phyloP scores from a whole-genome alignment of 495 filamentous ascomycete species.

The Mytilinidion resinicola region DNA sequence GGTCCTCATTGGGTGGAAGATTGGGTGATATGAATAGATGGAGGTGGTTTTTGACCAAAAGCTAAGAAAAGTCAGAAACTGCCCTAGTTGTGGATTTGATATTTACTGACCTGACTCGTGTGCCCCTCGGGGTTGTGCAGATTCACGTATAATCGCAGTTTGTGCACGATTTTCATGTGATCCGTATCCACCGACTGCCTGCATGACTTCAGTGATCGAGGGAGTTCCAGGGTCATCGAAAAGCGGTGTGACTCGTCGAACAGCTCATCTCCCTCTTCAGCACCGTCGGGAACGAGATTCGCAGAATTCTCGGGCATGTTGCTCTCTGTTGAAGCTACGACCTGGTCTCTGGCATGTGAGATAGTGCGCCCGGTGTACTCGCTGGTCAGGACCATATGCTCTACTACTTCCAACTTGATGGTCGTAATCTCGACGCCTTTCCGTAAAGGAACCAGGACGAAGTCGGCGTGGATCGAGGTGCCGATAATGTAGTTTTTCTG shows the following conservation, averaged over 20 bases:
- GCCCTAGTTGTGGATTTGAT: neutral
- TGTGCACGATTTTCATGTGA: conserved; percentile 82
- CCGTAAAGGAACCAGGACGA: conserved; percentile 72
- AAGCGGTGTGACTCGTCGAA: conserved; percentile 72
- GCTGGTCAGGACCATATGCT: conserved; percentile 42
- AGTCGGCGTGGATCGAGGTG: conserved; percentile 69
- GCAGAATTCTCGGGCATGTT: conserved; percentile 41
- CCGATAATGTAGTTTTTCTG: conserved; percentile 90
- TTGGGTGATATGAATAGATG: conserved; percentile 91
- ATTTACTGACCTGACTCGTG: conserved; percentile 54
- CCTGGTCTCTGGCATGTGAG: conserved; percentile 16
- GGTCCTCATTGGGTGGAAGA: conserved; percentile 73
- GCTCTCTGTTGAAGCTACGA: conserved; percentile 30
- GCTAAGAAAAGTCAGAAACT: neutral
- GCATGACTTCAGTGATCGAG: conserved; percentile 69
- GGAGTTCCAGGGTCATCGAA: conserved; percentile 60
- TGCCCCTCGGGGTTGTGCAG: conserved; percentile 92
- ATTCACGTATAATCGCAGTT: conserved; percentile 76
- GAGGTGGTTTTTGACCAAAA: conserved; percentile 81
- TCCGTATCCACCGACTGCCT: conserved; percentile 78
- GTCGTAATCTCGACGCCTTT: conserved; percentile 80
- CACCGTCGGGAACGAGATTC: conserved; percentile 40
- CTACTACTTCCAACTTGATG: conserved; percentile 66
- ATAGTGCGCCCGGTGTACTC: conserved; percentile 32
- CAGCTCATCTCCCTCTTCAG: conserved; percentile 56